A percentile compares a stretch with the other conserved stretches of the same genome.
These are phyloP conservation scores for Kluyveromyces aestuarii DNA, from an alignment of 805 yeast species.

Conservation along the genomic window DNA sequence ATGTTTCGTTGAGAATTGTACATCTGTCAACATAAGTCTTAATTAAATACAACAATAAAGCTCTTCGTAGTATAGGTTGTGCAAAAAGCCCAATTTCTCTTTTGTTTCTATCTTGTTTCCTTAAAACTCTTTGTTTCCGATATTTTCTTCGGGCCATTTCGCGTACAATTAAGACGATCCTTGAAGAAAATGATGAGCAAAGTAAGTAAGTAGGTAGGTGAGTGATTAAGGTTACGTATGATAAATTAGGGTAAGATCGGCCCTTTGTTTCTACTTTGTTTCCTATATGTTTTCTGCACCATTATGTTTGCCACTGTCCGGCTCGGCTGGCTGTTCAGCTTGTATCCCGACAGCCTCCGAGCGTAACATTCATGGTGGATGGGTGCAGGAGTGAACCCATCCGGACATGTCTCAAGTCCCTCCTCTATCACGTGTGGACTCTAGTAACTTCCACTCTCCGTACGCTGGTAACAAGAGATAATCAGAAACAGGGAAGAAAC, in stretches of 20 bases:
- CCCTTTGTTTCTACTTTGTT: background rate
- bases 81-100: background rate
- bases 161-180: background rate
- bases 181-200: background rate
- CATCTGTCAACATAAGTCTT: too few relatives aligned
- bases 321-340: background rate
- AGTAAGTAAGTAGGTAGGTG: too few relatives aligned
- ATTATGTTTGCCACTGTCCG: background rate
- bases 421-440: background rate
- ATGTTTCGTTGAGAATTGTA: too few relatives aligned
- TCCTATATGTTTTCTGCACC: background rate
- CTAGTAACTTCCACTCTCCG: too few relatives aligned
- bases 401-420: background rate
- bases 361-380: background rate
- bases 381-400: background rate
- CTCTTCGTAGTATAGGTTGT: too few relatives aligned
- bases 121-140: background rate
- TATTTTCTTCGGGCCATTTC: background rate
- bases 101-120: slow-evolving; percentile 1
- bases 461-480: background rate
- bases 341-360: slow-evolving; percentile 3
- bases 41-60: too few relatives aligned
- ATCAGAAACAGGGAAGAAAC: background rate
- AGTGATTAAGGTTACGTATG: too few relatives aligned
- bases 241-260: too few relatives aligned